Conservation (phyloP, 768 basidiomycete species). For the Russula compacta region DNA sequence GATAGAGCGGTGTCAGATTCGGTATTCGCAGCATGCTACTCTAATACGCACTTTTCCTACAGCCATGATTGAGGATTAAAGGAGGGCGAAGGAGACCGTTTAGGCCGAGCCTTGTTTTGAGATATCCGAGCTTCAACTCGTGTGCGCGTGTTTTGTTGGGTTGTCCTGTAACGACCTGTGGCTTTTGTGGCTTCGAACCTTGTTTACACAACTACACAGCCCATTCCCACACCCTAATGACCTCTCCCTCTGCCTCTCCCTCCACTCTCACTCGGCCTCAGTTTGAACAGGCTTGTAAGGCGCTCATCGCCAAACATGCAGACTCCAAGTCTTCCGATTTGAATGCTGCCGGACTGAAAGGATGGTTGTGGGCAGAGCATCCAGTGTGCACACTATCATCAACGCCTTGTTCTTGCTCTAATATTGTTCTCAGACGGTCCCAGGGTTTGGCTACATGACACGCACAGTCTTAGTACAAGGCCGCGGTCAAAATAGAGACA, state of each 20-base stretch:
- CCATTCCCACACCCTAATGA: constrained; percentile 20
- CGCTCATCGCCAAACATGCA: constrained; percentile 33
- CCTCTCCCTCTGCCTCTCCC: constrained; percentile 30
- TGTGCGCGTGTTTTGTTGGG: constrained; percentile 9
- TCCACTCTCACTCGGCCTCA: constrained; percentile 46
- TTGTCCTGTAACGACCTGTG: constrained; percentile 17
- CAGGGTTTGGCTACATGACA: constrained; percentile 27
- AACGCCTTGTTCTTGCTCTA: constrained; percentile 1
- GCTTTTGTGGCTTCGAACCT: constrained; percentile 53
- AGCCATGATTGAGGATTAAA: constrained; percentile 51
- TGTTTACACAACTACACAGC: constrained; percentile 42
- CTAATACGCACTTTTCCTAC: constrained; percentile 70
- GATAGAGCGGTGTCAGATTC: neutral
- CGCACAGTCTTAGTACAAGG: constrained; percentile 21
- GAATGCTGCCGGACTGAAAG: constrained; percentile 21
- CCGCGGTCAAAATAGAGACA: neutral
- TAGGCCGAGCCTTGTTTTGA: constrained; percentile 41
- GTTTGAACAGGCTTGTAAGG: constrained; percentile 53
- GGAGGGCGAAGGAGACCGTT: constrained; percentile 35
- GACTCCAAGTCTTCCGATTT: neutral
- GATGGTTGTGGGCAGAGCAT: constrained; percentile 59
- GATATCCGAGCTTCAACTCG: constrained; percentile 20
- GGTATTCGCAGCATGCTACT: neutral
- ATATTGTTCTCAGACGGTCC: constrained; percentile 21
- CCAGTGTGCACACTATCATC: constrained; percentile 32